phyloP scores from a whole-genome alignment of 2,329 filamentous ascomycete species.

The Epichloe coenophiala region DNA sequence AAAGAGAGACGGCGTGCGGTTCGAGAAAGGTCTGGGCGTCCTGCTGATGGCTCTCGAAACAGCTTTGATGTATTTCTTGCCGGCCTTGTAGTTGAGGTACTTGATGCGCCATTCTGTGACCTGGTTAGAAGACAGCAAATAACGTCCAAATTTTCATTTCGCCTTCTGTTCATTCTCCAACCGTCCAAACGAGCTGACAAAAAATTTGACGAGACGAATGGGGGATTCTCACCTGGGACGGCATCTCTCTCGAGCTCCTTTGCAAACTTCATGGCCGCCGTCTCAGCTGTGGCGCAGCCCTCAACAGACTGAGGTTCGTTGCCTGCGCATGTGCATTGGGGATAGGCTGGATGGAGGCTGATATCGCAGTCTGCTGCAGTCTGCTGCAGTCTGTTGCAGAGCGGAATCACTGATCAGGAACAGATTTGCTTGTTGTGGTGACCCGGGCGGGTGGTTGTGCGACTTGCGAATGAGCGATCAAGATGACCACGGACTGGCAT shows the following conservation, averaged over 20 bases:
- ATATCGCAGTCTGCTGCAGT: no score
- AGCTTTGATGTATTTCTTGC: slow-evolving; percentile 87
- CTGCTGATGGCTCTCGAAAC: slow-evolving; percentile 59
- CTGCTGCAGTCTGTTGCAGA: no score
- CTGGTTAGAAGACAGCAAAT: not conserved
- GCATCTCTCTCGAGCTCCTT: slow-evolving; percentile 25
- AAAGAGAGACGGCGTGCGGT: slow-evolving; percentile 19
- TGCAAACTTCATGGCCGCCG: slow-evolving; percentile 8
- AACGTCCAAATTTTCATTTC: not conserved
- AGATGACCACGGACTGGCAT: no score
- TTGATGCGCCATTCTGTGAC: slow-evolving; percentile 72
- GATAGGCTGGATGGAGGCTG: no score
- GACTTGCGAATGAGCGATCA: no score
- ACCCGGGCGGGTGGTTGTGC: no score
- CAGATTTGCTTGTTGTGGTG: no score
- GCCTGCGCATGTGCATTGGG: no score
- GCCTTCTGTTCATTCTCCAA: no score
- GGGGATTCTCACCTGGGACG: slow-evolving; percentile 50
- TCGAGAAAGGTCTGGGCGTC: slow-evolving; percentile 30
- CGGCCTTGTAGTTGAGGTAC: slow-evolving; percentile 89
- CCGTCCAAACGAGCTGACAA: not conserved
- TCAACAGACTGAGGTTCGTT: not conserved
- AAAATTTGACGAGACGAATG: not conserved
- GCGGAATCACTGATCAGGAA: no score
- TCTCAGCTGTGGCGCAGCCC: slow-evolving; percentile 5